phyloP scores from a whole-genome alignment of 2,329 filamentous ascomycete species.

The Chaetomiaceae sp. region DNA sequence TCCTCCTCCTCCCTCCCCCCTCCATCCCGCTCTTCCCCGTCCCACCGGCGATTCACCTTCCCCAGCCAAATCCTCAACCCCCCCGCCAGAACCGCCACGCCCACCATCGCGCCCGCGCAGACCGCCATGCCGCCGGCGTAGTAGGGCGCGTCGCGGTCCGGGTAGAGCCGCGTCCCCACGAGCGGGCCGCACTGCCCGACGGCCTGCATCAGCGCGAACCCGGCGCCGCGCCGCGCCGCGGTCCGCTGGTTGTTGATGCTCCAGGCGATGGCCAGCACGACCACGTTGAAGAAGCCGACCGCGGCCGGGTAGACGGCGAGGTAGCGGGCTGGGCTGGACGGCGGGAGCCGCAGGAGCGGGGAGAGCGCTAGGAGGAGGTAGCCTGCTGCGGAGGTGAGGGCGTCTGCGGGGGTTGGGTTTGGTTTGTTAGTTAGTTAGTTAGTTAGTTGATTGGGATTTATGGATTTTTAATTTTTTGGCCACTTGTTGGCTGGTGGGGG shows the following conservation, averaged over 20 bases:
- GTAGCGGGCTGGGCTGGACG: conserved; percentile 55
- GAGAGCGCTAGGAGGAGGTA: conserved; percentile 58
- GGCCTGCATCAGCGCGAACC: conserved; percentile 75
- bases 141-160: conserved; percentile 54
- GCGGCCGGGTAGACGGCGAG: conserved; percentile 73
- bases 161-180: conserved; percentile 64
- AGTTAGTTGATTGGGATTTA: too few relatives aligned
- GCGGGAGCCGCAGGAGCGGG: conserved; percentile 37
- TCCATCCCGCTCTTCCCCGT: conserved; percentile 4
- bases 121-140: conserved; percentile 59
- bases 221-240: conserved; percentile 65
- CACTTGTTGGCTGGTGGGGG: too few relatives aligned
- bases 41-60: conserved; percentile 12
- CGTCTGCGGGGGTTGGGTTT: too few relatives aligned
- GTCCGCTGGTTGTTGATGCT: conserved; percentile 78
- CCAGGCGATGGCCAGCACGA: conserved; percentile 84
- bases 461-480: too few relatives aligned
- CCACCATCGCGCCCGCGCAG: conserved; percentile 59
- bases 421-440: too few relatives aligned
- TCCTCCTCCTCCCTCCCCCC: background rate
- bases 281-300: conserved; percentile 76
- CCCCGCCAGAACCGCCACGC: conserved; percentile 53
- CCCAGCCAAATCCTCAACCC: conserved; percentile 41
- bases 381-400: conserved; percentile 59
- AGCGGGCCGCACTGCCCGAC: conserved; percentile 77